Percentiles rank a stretch among this genome's conserved stretches.
phyloP scores from a whole-genome alignment of 192 early-diverging fungal species.

The Lunasporangiospora selenospora region DNA sequence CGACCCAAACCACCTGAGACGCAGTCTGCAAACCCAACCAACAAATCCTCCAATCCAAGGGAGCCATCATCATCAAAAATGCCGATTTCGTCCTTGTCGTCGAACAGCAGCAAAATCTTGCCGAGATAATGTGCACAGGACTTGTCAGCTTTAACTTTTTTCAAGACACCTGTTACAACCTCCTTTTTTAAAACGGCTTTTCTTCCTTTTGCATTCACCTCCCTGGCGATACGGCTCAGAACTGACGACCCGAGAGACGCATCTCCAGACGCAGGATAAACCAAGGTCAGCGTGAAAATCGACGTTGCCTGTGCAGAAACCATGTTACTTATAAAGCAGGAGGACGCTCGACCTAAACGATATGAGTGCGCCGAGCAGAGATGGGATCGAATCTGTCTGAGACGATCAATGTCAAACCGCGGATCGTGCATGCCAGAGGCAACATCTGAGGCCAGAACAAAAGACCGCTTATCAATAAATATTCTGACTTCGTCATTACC shows the following conservation, averaged over 20 bases:
- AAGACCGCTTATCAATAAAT: constrained; percentile 14
- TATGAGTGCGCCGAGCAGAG: constrained; percentile 11
- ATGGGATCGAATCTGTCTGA: constrained; percentile 10
- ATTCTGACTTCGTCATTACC: constrained; percentile 12
- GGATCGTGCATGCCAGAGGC: constrained; percentile 2
- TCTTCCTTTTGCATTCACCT: constrained; percentile 5
- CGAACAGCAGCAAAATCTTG: constrained; percentile 3
- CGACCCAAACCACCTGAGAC: too few relatives aligned
- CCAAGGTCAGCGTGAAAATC: constrained; percentile 13
- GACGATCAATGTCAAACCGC: constrained; percentile 3
- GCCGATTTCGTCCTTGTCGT: constrained; percentile 7
- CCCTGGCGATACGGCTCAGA: constrained; percentile 8
- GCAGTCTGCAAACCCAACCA: neutral
- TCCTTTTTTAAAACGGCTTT: constrained; percentile 4
- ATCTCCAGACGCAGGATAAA: constrained; percentile 2
- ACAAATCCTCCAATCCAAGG: neutral
- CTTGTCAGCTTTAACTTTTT: neutral
- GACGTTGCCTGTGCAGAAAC: constrained; percentile 11
- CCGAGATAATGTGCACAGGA: neutral
- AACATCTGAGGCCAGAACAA: too few relatives aligned
- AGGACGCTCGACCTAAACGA: constrained; percentile 10
- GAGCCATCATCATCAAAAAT: neutral
- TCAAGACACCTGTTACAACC: neutral
- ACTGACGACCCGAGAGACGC: neutral
- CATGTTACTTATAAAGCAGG: constrained; percentile 7